Base-by-base conservation (phyloP, 306 rosid genomes). In the Macrotyloma uniflorum region DNA sequence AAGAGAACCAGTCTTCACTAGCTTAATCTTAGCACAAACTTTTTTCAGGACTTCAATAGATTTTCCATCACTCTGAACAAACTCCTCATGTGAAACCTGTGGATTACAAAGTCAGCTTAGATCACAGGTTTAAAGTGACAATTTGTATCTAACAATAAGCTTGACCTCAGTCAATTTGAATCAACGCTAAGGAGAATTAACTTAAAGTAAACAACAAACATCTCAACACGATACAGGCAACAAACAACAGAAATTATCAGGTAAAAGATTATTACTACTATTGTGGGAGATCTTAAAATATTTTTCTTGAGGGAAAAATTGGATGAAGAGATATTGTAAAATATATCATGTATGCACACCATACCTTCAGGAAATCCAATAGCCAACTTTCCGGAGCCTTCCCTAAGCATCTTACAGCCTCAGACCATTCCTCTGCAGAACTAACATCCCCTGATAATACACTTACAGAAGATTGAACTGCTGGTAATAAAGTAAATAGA, bases 301-400 rank as follows among this genome's bases (percentile, higher is more conserved):
- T 49, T 16, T 49, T 35, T 58, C 61, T 47, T 51, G 36, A 81
- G 5, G 59, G 51, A 18, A 36, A 81, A 75, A 68, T 67, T 70
- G 35, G 59, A 67, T 11, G 40, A 45, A 68, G 62, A 80, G 76
- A 72, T 18, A 8, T 14, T 51, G 67, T 30, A 26, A 79, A 71
- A 53, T 65, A 61, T 22, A 79, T 47, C 38, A 47, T 53, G 65
- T 16, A 79, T 65, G 63, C 72, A 69, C 79, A 88, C 98, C 91
- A 69, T 83, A 91, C 98, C 95, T 86, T 90, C 24, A 95, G 85
- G 77, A 92, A 89, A 78, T 87, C 85, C 84, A 87, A 58, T 70
- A 91, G 62, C 98, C 98, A 92, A 59, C 75, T 76, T 71, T 23
- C 86, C 13, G 87, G 91, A 72, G 98, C 93, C 91, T 88, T 95